Base-by-base conservation (phyloP, 257 asterid genomes). In the Scutellaria galericulata region DNA sequence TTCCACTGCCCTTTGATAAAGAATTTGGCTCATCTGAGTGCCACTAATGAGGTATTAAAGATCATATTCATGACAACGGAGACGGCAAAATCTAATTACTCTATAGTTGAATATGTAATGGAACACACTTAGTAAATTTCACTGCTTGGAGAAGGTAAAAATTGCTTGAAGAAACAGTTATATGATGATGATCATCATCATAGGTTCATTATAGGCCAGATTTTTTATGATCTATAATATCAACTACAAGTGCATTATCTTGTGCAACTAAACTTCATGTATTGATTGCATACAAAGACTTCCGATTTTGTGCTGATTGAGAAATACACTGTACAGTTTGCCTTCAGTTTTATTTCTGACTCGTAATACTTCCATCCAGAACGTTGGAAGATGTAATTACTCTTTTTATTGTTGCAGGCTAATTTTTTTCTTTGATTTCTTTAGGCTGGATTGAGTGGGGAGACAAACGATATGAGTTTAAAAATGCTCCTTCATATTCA, bases 391-490 rank as follows among this genome's bases (percentile, higher is more conserved):
- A 40, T 22, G 68, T 37, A 69, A 12, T 68, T 24, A 64, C 44
- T 63, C 75, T 61, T 35, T 15, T 52, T 37, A 4, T 40, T 53
- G 7, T 39, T 37, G 15, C 7, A 6, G 59, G 44, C 77, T 72
- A 12, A 66, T 55, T 27, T 53, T 67, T 64, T 42, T 11, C 51
- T 64, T 41, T 77, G 69, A 55, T 63, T 55, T 81, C 60, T 74
- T 66, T 90, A 94, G 99, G 99, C 63, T 94, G 99, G 99, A 94
- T 94, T 70, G 98, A 94, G 83, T 94, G 99, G 99, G 99, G 77
- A 73, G 98, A 87, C 56, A 84, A 86, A 76, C 83, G 90, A 65
- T 94, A 76, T 48, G 96, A 94, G 82, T 94, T 94, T 80, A 83
- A 90, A 79, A 72, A 91, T 82, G 98, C 99, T 73, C 99, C 98